Percentiles rank a stretch among this genome's conserved stretches.
Evolutionary conservation across 2,329 filamentous ascomycete species (phyloP).

Genomic region (Neonectria sp.): DNA sequence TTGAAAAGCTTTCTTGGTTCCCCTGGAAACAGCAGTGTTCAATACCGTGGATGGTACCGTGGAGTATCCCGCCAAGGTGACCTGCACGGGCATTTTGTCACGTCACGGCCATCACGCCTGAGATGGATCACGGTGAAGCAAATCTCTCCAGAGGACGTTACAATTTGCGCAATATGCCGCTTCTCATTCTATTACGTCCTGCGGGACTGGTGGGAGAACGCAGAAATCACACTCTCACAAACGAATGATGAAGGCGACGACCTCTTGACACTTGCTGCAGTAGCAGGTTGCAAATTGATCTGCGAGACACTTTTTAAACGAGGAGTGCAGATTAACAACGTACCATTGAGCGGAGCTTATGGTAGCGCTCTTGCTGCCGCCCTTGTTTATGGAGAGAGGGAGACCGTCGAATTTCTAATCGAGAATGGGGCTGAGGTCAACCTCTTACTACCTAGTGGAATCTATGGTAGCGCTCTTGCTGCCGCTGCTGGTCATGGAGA

Average conservation of each 20-base stretch:
- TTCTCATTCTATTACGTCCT: not conserved
- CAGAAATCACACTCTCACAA: not conserved
- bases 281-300: not conserved
- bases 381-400: not conserved
- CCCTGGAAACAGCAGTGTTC: not conserved
- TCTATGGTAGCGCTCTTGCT: not conserved
- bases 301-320: not conserved
- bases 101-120: too few species aligned
- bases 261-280: not conserved
- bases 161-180: not conserved
- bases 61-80: too few species aligned
- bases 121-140: too few species aligned
- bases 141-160: not conserved
- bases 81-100: too few species aligned
- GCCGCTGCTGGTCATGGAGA: too few species aligned
- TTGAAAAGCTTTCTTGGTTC: not conserved
- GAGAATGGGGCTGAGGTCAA: not conserved
- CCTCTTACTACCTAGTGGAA: not conserved
- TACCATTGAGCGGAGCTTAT: not conserved
- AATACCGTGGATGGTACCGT: not conserved
- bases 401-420: not conserved
- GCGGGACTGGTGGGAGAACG: not conserved
- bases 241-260: not conserved
- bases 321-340: not conserved
- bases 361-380: conserved; percentile 1